Evolutionary conservation across 352 stramenopile genomes (phyloP), one percentile per base, ranked within the genome.

Genomic region (Globisporangium spinosum): DNA sequence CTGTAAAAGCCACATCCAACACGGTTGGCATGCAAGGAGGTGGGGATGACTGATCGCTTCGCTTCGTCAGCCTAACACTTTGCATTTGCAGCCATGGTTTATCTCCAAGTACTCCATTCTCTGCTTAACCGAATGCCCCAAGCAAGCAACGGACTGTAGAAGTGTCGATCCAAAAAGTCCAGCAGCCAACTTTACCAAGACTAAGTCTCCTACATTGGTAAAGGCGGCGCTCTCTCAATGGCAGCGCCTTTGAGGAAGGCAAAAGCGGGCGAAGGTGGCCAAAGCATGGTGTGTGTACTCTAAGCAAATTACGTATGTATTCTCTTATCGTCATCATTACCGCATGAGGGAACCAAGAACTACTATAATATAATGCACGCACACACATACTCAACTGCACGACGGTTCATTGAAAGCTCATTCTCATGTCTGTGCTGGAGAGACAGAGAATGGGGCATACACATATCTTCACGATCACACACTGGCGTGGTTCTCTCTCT

Each of bases 281-380:
- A 56, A 64, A 38, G 22, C 4, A 43, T n/a, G 25, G 43, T 65
- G 59, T 55, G 45, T 65, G 45, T 65, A 57, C 38, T 58, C 45
- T 65, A 65, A 55, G 43, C 45, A 57, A 43, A 65, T 34, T 32
- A 27, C 20, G 38, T 61, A 61, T 65, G 45, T 58, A 65, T 65
- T 65, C 60, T 58, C 45, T 65, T 65, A 58, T 58, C 60, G 32
- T 45, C 56, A 61, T 49, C 17, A 38, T 23, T 58, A 20, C 45
- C 27, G 6, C 15, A 27, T 43, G 29, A 27, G 15, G 25, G 25
- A 27, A 65, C 10, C 8, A 65, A 65, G 56, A 62, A 62, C 56
- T 65, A 38, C 43, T 65, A 65, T 65, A 65, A 65, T 57, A 65
- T 65, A 65, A 57, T 65, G 60, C 56, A 61, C 56, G 38, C 45